phyloP scores from a whole-genome alignment of 192 early-diverging fungal species.

The Piromyces sp. region DNA sequence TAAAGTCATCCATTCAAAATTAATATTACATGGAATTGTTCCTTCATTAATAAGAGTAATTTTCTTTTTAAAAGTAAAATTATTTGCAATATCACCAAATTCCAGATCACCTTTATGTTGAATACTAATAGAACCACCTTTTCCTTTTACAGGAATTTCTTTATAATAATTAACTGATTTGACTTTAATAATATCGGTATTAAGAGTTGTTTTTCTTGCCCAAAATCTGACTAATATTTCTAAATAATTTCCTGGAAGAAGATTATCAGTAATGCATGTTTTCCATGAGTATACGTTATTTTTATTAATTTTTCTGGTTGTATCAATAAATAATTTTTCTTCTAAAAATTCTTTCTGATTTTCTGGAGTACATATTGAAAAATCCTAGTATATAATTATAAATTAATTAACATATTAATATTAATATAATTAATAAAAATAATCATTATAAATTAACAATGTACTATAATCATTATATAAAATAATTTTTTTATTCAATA shows the following conservation, averaged over 20 bases:
- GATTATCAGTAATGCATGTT: conserved; percentile 3
- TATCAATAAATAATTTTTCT: not conserved
- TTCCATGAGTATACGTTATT: conserved; percentile 23
- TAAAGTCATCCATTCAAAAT: conserved; percentile 29
- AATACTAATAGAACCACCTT: conserved; percentile 36
- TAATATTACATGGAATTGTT: conserved; percentile 31
- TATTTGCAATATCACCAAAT: conserved; percentile 44
- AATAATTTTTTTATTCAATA: not conserved
- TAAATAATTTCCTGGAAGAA: conserved; percentile 17
- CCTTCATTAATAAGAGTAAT: conserved; percentile 27
- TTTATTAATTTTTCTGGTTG: conserved; percentile 9
- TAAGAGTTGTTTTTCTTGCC: conserved; percentile 16
- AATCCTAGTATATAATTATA: not conserved
- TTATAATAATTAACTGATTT: conserved; percentile 25
- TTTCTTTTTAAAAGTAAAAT: conserved; percentile 29
- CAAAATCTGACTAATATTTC: conserved; percentile 28
- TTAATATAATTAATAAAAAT: not conserved
- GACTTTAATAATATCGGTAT: conserved; percentile 21
- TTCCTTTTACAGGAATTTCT: conserved; percentile 7
- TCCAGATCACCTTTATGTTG: conserved; percentile 32
- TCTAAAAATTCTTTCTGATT: not conserved
- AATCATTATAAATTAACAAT: conserved; percentile 11
- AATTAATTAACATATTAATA: no score
- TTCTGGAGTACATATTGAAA: conserved; percentile 3
- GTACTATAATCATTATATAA: conserved; percentile 14